These are phyloP conservation scores for Malania oleifera DNA, from an alignment of 164 flowering plant genomes.

Conservation along the genomic window DNA sequence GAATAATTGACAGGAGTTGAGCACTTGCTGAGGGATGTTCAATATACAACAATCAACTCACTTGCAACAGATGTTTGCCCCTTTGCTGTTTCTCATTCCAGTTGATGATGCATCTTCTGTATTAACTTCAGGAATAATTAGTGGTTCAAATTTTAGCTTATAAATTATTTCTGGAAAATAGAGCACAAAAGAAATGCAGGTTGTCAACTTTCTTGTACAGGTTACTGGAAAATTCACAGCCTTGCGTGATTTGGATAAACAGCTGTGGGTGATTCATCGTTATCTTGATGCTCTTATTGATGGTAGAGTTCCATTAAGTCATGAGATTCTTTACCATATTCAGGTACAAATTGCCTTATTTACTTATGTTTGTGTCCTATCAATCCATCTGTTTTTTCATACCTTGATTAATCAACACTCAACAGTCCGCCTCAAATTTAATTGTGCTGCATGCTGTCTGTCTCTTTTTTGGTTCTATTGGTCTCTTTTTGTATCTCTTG, in stretches of 20 bases:
- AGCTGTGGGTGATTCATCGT: slow-evolving; percentile 73
- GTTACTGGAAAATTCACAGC: slow-evolving; percentile 92
- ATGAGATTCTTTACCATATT: slow-evolving; percentile 88
- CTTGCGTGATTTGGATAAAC: slow-evolving; percentile 84
- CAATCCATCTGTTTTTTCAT: too few relatives aligned
- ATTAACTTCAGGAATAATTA: neutral
- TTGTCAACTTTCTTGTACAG: slow-evolving; percentile 28
- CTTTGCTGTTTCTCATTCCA: neutral
- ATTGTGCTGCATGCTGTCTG: too few relatives aligned
- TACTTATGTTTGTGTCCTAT: neutral
- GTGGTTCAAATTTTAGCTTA: neutral
- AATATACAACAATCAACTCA: slow-evolving; percentile 94
- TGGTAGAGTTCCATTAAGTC: slow-evolving; percentile 83
- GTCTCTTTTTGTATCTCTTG: too few relatives aligned
- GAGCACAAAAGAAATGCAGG: neutral
- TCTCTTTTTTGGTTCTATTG: too few relatives aligned
- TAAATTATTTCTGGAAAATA: neutral
- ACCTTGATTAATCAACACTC: too few relatives aligned
- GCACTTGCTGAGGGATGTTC: slow-evolving; percentile 96
- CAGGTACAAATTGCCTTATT: slow-evolving; percentile 39
- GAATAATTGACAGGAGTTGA: slow-evolving; percentile 65
- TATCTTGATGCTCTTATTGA: slow-evolving; percentile 88
- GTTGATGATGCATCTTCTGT: neutral
- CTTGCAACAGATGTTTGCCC: slow-evolving; percentile 87
- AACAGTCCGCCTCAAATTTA: too few relatives aligned